These are phyloP conservation scores for Boletus eberwhitei DNA, from an alignment of 768 basidiomycete species.

Conservation along the genomic window DNA sequence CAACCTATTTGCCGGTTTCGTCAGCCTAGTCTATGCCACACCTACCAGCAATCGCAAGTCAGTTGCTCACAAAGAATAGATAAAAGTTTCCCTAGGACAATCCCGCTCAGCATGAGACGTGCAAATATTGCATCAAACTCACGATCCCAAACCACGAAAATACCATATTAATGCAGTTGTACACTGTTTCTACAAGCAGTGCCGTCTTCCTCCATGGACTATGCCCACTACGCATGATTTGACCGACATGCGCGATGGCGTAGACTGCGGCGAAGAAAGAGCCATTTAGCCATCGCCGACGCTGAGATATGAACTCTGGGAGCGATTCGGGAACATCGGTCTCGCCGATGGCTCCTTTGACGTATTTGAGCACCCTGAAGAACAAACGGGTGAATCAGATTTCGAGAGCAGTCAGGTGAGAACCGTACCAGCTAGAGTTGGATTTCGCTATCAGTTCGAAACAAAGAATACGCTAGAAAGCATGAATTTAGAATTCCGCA, in stretches of 20 bases:
- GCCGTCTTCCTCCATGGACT: slow-evolving; percentile 67
- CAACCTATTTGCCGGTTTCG: slow-evolving; percentile 46
- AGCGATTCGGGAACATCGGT: slow-evolving; percentile 93
- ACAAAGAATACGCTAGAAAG: slow-evolving; percentile 70
- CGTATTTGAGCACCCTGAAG: slow-evolving; percentile 91
- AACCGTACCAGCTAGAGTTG: slow-evolving; percentile 68
- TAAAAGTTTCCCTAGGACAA: slow-evolving; percentile 82
- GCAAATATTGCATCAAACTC: slow-evolving; percentile 30
- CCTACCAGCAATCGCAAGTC: not conserved
- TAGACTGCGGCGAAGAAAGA: slow-evolving; percentile 96
- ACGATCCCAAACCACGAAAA: slow-evolving; percentile 95
- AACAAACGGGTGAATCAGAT: slow-evolving; percentile 10
- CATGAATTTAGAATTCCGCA: not conserved
- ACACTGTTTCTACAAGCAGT: slow-evolving; percentile 78
- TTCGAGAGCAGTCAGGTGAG: not conserved
- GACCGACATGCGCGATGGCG: slow-evolving; percentile 71
- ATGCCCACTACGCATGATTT: slow-evolving; percentile 48
- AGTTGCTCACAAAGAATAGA: slow-evolving; percentile 76
- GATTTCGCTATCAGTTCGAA: slow-evolving; percentile 77
- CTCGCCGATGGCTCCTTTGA: slow-evolving; percentile 88
- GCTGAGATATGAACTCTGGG: slow-evolving; percentile 91
- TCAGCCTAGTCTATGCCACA: not conserved
- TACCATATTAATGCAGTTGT: slow-evolving; percentile 81
- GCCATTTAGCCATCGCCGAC: slow-evolving; percentile 86
- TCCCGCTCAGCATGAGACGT: not conserved